Conservation (phyloP, 257 asterid species). For the Salvia hispanica region DNA sequence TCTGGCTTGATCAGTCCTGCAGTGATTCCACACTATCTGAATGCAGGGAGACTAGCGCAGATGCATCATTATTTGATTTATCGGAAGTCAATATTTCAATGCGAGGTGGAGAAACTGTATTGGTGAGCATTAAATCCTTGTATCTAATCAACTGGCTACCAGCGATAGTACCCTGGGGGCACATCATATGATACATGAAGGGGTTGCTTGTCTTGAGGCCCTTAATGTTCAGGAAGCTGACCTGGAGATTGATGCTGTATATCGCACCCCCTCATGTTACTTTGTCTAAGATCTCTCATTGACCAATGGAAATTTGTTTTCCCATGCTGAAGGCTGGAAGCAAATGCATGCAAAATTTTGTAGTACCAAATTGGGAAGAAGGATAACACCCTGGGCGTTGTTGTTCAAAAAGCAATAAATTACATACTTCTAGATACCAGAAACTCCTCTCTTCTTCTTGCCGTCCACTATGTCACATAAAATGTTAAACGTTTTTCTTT, state of each 20-base stretch:
- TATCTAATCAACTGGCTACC: conserved; percentile 16
- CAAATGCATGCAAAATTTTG: not conserved
- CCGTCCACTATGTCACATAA: conserved; percentile 2
- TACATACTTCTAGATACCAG: not conserved
- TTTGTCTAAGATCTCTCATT: not conserved
- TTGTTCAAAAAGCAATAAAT: conserved; percentile 9
- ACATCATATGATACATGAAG: conserved; percentile 1
- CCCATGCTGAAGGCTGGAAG: not conserved
- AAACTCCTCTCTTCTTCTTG: not conserved
- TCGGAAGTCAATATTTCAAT: conserved; percentile 74
- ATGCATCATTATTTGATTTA: conserved; percentile 54
- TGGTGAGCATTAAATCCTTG: conserved; percentile 58
- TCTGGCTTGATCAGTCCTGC: conserved; percentile 23
- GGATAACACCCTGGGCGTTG: conserved; percentile 4
- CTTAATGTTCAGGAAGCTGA: too few species aligned
- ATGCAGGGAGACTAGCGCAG: conserved; percentile 63
- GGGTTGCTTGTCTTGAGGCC: conserved; percentile 1
- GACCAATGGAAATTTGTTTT: too few species aligned
- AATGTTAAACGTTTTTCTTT: not conserved
- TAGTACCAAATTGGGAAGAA: conserved; percentile 11
- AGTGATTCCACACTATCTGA: conserved; percentile 31
- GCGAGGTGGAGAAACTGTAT: conserved; percentile 65
- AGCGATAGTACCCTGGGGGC: conserved; percentile 10
- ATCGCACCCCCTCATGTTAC: too few species aligned
- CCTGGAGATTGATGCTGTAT: conserved; percentile 13